A percentile compares a stretch with the other conserved stretches of the same genome.
These are phyloP conservation scores for Jackrogersella multiformis DNA, from an alignment of 495 filamentous ascomycete species.

Conservation along the genomic window DNA sequence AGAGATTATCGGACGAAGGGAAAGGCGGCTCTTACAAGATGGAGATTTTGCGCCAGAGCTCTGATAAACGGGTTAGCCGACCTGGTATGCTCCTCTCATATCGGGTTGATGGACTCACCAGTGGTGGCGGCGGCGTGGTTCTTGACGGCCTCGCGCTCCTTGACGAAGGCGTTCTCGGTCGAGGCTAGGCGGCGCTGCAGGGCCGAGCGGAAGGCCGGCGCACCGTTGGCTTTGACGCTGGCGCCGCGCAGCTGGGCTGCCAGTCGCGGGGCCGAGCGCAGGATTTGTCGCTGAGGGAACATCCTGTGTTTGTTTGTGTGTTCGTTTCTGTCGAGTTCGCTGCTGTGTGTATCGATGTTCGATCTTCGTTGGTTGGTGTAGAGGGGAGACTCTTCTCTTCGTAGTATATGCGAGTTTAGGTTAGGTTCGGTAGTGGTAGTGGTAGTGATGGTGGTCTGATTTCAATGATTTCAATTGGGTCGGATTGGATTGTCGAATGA, in stretches of 20 bases:
- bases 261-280: conserved; percentile 68
- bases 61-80: conserved; percentile 59
- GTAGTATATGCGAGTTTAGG: conserved; percentile 5
- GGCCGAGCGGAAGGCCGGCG: conserved; percentile 65
- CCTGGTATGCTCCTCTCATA: neutral
- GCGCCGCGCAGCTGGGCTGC: conserved; percentile 61
- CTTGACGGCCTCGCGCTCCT: conserved; percentile 84
- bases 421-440: conserved; percentile 18
- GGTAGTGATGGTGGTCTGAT: conserved; percentile 35
- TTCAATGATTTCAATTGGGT: too few relatives aligned
- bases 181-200: conserved; percentile 76
- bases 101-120: conserved; percentile 62
- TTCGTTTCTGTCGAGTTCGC: too few relatives aligned
- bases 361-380: neutral
- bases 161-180: conserved; percentile 87
- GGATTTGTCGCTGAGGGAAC: conserved; percentile 68
- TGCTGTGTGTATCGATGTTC: neutral
- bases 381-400: conserved; percentile 42
- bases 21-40: conserved; percentile 74
- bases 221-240: too few relatives aligned
- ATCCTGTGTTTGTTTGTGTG: conserved; percentile 59
- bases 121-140: conserved; percentile 81
- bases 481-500: conserved; percentile 40
- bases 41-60: conserved; percentile 92
- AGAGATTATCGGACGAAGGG: conserved; percentile 1